These are phyloP conservation scores for Corylus americana DNA, from an alignment of 306 rosid genomes.

Conservation along the genomic window DNA sequence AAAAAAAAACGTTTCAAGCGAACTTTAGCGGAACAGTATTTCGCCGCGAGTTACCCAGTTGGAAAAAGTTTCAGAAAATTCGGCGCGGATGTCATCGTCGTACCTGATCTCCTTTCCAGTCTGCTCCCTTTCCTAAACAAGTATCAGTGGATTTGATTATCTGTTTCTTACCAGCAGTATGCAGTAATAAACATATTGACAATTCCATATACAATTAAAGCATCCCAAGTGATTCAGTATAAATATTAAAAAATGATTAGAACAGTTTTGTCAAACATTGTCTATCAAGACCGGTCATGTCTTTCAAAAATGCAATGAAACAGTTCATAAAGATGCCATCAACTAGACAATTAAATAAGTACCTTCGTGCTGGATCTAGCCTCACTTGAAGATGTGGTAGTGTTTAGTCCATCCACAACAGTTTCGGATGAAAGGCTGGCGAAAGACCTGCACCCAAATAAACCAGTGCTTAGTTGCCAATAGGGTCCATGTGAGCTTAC, in stretches of 20 bases:
- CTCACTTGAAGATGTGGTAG: slow-evolving; percentile 56
- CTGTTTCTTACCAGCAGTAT: neutral
- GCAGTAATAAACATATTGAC: neutral
- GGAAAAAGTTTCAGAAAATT: slow-evolving; percentile 39
- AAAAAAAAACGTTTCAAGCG: slow-evolving; percentile 6
- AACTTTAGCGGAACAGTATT: slow-evolving; percentile 32
- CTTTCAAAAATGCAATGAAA: neutral
- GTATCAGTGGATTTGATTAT: slow-evolving; percentile 5
- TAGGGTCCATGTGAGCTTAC: neutral
- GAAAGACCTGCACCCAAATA: slow-evolving; percentile 45
- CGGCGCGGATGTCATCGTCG: slow-evolving; percentile 19
- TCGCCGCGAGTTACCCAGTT: slow-evolving; percentile 52
- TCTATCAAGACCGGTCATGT: neutral
- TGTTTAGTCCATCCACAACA: slow-evolving; percentile 50
- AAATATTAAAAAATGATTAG: neutral
- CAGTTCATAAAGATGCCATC: slow-evolving; percentile 3
- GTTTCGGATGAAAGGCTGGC: slow-evolving; percentile 65
- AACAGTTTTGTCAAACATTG: neutral
- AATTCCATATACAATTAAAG: neutral
- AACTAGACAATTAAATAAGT: slow-evolving; percentile 25
- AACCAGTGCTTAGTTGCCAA: slow-evolving; percentile 18
- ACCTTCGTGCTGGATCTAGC: slow-evolving; percentile 64
- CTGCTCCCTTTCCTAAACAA: slow-evolving; percentile 45
- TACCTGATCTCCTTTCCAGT: slow-evolving; percentile 35
- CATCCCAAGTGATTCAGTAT: neutral